A percentile compares a stretch with the other conserved stretches of the same genome.
Evolutionary conservation across 2,329 filamentous ascomycete genomes (phyloP).

Genomic region (Phaeosphaeria sp.): DNA sequence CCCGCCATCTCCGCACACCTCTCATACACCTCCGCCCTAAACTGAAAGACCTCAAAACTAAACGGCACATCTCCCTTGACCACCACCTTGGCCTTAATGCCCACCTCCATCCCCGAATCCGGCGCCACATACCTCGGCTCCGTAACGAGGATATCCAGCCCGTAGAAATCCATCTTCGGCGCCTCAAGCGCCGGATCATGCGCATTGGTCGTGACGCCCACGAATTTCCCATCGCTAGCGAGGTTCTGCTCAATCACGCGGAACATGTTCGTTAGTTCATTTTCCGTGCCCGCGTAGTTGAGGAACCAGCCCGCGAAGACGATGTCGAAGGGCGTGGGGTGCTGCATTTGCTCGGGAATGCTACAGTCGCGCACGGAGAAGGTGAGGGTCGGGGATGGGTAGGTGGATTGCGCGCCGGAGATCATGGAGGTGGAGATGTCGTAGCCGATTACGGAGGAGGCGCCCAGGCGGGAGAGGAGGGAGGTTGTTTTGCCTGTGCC

Average conservation of each 20-base stretch:
- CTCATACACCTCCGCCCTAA: constrained; percentile 35
- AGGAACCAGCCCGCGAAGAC: constrained; percentile 42
- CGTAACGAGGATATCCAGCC: constrained; percentile 27
- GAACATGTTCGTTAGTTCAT: constrained; percentile 32
- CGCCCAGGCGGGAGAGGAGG: constrained; percentile 31
- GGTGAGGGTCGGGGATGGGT: constrained; percentile 24
- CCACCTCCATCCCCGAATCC: constrained; percentile 18
- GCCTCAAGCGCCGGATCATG: constrained; percentile 21
- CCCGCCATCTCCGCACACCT: constrained; percentile 29
- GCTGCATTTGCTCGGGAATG: constrained; percentile 9
- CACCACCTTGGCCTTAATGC: constrained; percentile 29
- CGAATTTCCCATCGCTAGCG: constrained; percentile 19
- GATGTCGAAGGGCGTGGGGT: constrained; percentile 22
- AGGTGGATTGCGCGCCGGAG: constrained; percentile 21
- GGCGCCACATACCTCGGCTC: constrained; percentile 27
- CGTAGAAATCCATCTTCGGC: constrained; percentile 31
- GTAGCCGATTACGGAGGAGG: constrained; percentile 26
- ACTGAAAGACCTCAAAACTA: constrained; percentile 36
- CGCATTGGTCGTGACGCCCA: constrained; percentile 35
- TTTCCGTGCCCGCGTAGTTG: constrained; percentile 36
- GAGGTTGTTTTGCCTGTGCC: constrained; percentile 36
- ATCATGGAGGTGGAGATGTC: constrained; percentile 41
- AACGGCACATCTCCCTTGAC: constrained; percentile 23
- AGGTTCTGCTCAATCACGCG: constrained; percentile 27
- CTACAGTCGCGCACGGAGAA: constrained; percentile 37